Conservation (phyloP, 257 asterid genomes). For the Solanum infundibuliforme region DNA sequence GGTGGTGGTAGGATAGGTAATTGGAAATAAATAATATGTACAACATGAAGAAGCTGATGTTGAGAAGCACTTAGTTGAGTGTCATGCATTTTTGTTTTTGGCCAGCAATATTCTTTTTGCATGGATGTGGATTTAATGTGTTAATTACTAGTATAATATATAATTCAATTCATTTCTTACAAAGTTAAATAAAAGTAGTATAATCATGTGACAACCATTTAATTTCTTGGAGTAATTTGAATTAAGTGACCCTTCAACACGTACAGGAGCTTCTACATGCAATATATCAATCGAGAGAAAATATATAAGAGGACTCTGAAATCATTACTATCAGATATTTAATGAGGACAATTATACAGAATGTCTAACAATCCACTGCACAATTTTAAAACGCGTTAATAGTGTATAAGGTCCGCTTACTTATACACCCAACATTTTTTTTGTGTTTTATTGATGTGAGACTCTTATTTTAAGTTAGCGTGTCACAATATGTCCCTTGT, state of each 20-base stretch:
- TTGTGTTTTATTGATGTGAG: too few species aligned
- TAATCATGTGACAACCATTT: slow-evolving; percentile 4
- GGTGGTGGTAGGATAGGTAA: too few species aligned
- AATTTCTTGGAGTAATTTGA: not conserved
- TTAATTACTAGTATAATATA: not conserved
- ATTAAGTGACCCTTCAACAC: slow-evolving; percentile 1
- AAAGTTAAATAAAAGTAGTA: not conserved
- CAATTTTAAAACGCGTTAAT: too few species aligned
- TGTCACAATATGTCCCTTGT: too few species aligned
- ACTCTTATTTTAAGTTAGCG: too few species aligned
- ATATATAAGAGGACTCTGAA: too few species aligned
- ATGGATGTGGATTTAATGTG: not conserved
- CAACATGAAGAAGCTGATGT: not conserved
- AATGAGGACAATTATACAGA: too few species aligned
- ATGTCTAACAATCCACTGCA: too few species aligned
- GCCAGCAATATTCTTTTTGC: not conserved
- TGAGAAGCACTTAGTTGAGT: not conserved
- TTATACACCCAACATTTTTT: too few species aligned
- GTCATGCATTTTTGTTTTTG: not conserved
- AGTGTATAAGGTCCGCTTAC: too few species aligned
- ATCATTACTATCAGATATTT: too few species aligned
- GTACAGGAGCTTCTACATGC: not conserved
- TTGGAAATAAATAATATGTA: not conserved
- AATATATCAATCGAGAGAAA: not conserved
- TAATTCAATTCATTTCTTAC: not conserved